A percentile compares a stretch with the other conserved stretches of the same genome.
Conservation (phyloP, 1,284 basidiomycete species). For the Austroboletus novae-zelandiae region DNA sequence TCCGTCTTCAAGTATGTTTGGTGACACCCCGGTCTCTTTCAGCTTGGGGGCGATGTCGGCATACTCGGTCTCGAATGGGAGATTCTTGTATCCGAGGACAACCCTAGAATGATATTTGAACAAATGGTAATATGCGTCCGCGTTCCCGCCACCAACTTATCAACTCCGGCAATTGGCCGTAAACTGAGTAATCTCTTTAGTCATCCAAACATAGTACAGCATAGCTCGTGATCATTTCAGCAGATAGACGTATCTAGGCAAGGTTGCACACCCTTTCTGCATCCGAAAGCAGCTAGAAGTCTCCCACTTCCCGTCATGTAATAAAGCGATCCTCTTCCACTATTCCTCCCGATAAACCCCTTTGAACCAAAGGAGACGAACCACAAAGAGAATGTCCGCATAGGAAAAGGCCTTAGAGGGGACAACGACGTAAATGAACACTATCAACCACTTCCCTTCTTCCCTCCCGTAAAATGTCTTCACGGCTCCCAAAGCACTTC, state of each 20-base stretch:
- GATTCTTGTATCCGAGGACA: too few species aligned
- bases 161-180: too few species aligned
- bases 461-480: conserved; percentile 19
- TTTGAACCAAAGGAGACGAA: conserved; percentile 14
- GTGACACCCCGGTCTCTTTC: conserved; percentile 28
- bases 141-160: too few species aligned
- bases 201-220: too few species aligned
- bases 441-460: conserved; percentile 28
- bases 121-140: too few species aligned
- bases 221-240: too few species aligned
- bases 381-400: conserved; percentile 26
- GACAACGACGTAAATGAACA: too few species aligned
- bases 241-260: too few species aligned
- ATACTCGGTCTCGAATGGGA: conserved; percentile 29
- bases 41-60: conserved; percentile 28
- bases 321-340: conserved; percentile 20
- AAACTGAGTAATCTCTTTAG: too few species aligned
- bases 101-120: too few species aligned
- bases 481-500: background rate
- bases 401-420: conserved; percentile 32
- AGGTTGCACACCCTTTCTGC: conserved; percentile 25
- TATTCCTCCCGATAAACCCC: conserved; percentile 20
- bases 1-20: conserved; percentile 14
- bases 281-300: conserved; percentile 17
- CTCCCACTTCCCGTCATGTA: conserved; percentile 25